Evolutionary conservation across 1,284 basidiomycete species (phyloP).

Genomic region (Thecaphora thlaspeos): DNA sequence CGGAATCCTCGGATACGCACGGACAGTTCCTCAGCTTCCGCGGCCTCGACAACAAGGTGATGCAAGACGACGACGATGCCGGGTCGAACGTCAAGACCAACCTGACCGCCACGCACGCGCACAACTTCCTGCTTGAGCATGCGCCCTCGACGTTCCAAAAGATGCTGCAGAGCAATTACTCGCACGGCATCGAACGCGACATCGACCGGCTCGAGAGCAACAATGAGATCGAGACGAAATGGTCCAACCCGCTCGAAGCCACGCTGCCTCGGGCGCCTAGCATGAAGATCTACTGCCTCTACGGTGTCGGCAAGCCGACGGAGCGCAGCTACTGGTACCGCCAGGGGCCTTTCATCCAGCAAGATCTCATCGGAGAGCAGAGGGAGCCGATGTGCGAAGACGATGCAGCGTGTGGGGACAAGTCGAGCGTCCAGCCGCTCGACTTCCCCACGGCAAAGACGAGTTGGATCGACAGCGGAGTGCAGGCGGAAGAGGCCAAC

Average conservation of each 20-base stretch:
- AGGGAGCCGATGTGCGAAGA: constrained; percentile 20
- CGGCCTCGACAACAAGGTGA: constrained; percentile 20
- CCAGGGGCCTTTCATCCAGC: constrained; percentile 37
- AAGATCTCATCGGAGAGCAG: constrained; percentile 24
- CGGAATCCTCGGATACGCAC: constrained; percentile 57
- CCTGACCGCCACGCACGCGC: constrained; percentile 75
- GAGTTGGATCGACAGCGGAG: constrained; percentile 41
- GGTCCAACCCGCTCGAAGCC: constrained; percentile 93
- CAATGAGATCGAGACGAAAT: constrained; percentile 60
- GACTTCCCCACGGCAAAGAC: constrained; percentile 42
- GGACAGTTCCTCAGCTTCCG: constrained; percentile 83
- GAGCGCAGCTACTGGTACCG: constrained; percentile 65
- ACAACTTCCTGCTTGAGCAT: constrained; percentile 78
- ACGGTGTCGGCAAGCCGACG: constrained; percentile 94
- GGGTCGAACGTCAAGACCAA: constrained; percentile 25
- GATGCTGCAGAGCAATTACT: constrained; percentile 89
- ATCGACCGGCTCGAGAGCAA: constrained; percentile 56
- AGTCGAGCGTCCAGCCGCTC: constrained; percentile 32
- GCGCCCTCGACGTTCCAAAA: constrained; percentile 76
- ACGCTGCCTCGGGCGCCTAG: constrained; percentile 76
- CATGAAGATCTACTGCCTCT: constrained; percentile 90
- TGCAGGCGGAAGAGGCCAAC: constrained; percentile 31
- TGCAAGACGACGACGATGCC: background rate
- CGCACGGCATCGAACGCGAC: constrained; percentile 84
- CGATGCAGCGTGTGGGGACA: constrained; percentile 14